Conservation (phyloP, 352 stramenopile genomes). For the Elongisporangium prolatum region DNA sequence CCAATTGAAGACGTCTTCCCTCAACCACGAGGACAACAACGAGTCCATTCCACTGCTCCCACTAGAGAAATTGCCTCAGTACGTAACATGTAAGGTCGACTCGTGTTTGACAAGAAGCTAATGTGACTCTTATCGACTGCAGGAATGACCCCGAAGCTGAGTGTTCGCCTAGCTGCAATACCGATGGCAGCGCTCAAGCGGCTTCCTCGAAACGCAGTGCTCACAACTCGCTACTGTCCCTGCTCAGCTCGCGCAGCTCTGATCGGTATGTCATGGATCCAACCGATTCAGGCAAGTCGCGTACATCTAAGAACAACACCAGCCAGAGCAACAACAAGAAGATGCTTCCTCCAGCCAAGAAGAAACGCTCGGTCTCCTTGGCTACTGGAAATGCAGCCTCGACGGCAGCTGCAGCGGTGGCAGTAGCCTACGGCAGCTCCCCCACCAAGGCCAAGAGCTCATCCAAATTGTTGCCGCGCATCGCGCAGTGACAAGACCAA, state of each 20-base stretch:
- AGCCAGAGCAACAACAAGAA: constrained; percentile 14
- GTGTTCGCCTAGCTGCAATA: constrained; percentile 13
- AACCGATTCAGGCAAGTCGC: constrained; percentile 11
- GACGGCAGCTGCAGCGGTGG: constrained; percentile 3
- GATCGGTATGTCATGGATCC: constrained; percentile 19
- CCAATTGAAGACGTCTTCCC: neutral
- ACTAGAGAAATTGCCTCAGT: constrained; percentile 52
- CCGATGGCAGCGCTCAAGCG: constrained; percentile 2
- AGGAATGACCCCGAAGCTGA: constrained; percentile 27
- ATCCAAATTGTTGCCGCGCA: constrained; percentile 31
- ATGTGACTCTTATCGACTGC: neutral
- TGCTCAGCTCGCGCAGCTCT: constrained; percentile 25
- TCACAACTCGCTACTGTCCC: constrained; percentile 9
- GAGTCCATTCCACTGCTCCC: constrained; percentile 47
- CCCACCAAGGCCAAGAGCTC: constrained; percentile 27
- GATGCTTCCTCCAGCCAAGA: constrained; percentile 19
- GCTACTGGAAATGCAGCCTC: neutral
- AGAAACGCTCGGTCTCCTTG: constrained; percentile 14
- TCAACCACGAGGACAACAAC: constrained; percentile 26
- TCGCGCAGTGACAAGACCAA: constrained; percentile 15
- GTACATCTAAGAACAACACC: constrained; percentile 9
- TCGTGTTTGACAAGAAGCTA: neutral
- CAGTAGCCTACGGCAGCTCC: constrained; percentile 10
- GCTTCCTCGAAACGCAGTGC: constrained; percentile 9
- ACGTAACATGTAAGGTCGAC: neutral